Evolutionary conservation across 208 protist genomes (phyloP).

Genomic region (Trypanosoma grayi): DNA sequence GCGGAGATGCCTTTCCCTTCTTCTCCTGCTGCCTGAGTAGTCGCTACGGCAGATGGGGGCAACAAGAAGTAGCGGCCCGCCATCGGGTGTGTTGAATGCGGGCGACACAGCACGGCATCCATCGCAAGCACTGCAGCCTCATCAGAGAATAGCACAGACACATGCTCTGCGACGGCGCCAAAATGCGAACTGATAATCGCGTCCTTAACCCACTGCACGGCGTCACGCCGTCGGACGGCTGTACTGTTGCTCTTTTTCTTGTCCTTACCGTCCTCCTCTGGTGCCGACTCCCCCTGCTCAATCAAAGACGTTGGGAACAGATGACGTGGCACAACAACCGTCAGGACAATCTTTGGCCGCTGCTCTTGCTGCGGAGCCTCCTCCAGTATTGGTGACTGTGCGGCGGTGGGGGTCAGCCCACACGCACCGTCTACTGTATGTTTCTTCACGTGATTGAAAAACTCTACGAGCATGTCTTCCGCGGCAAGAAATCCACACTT

Average conservation of each 20-base stretch:
- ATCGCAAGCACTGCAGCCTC: conserved; percentile 62
- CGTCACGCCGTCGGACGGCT: not conserved
- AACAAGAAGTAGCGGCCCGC: conserved; percentile 34
- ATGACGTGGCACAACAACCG: conserved; percentile 75
- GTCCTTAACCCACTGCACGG: conserved; percentile 61
- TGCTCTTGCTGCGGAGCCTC: conserved; percentile 1
- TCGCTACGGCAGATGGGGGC: conserved; percentile 25
- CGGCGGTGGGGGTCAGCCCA: conserved; percentile 32
- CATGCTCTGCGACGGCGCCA: conserved; percentile 37
- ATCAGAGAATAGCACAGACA: conserved; percentile 69
- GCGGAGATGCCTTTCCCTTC: conserved; percentile 2
- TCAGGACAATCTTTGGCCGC: conserved; percentile 46
- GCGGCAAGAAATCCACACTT: conserved; percentile 44
- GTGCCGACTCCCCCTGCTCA: not conserved
- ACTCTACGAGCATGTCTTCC: conserved; percentile 72
- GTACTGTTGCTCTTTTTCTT: not conserved
- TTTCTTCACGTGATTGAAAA: conserved; percentile 84
- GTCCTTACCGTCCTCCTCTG: not conserved
- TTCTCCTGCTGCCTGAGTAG: no score
- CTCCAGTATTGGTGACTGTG: conserved; percentile 5
- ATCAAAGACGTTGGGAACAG: conserved; percentile 49
- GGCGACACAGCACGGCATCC: conserved; percentile 30
- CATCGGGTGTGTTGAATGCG: conserved; percentile 29
- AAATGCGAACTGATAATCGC: conserved; percentile 69
- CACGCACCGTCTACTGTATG: conserved; percentile 76